These are phyloP conservation scores for Colletotrichum eleusines DNA, from an alignment of 2,329 filamentous ascomycete genomes.

Conservation along the genomic window DNA sequence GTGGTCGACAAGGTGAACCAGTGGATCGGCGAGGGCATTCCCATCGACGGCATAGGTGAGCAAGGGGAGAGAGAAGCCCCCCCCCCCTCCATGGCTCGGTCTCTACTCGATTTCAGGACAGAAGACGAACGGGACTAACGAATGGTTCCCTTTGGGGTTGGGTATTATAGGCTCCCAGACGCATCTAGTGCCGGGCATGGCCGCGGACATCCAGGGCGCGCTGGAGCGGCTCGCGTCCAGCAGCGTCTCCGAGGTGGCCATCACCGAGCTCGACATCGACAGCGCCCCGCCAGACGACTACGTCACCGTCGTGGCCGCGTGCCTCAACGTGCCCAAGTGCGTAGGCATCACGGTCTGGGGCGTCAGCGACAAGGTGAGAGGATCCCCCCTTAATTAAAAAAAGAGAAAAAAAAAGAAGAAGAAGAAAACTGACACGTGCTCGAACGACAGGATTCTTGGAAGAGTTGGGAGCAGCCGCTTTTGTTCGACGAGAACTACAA, in stretches of 20 bases:
- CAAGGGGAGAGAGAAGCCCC: not conserved
- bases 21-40: slow-evolving; percentile 71
- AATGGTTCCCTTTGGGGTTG: not conserved
- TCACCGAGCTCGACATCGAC: slow-evolving; percentile 78
- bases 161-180: slow-evolving; percentile 59
- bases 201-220: slow-evolving; percentile 60
- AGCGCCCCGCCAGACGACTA: slow-evolving; percentile 69
- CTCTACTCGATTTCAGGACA: no score
- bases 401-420: no score
- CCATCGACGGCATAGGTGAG: slow-evolving; percentile 71
- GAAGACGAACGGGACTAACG: not conserved
- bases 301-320: slow-evolving; percentile 67
- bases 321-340: slow-evolving; percentile 68
- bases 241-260: slow-evolving; percentile 67
- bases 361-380: slow-evolving; percentile 58
- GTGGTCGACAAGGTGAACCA: slow-evolving; percentile 71
- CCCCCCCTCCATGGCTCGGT: no score
- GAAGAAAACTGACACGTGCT: not conserved
- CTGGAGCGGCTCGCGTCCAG: slow-evolving; percentile 64
- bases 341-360: slow-evolving; percentile 76
- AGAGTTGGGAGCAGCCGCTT: slow-evolving; percentile 60
- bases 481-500: slow-evolving; percentile 65
- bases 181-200: slow-evolving; percentile 62
- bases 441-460: slow-evolving; percentile 62
- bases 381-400: no score